These are phyloP conservation scores for Micromonas commoda DNA, from an alignment of 139 green algal genomes.

Conservation along the genomic window DNA sequence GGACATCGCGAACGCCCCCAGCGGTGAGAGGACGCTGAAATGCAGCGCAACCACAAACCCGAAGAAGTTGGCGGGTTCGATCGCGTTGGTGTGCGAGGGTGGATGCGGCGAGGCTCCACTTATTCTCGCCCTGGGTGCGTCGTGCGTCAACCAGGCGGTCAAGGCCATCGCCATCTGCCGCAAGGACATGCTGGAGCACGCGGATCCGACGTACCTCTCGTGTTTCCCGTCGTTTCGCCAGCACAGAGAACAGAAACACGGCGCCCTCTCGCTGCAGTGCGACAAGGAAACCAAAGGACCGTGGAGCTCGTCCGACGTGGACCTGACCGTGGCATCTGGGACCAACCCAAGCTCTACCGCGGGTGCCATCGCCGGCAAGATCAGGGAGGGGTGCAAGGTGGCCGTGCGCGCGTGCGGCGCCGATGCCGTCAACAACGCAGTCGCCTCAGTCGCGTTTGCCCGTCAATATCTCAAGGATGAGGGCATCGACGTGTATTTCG, in stretches of 20 bases:
- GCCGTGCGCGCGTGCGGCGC: background rate
- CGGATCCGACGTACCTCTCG: background rate
- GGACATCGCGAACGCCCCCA: conserved; percentile 11
- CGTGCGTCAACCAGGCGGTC: conserved; percentile 20
- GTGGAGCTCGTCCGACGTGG: background rate
- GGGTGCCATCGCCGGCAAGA: conserved; percentile 22
- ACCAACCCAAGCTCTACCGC: background rate
- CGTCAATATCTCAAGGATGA: conserved; percentile 9
- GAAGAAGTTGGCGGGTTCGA: conserved; percentile 19
- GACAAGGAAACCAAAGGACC: background rate
- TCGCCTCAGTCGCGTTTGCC: conserved; percentile 3
- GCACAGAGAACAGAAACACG: background rate
- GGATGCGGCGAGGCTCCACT: conserved; percentile 5
- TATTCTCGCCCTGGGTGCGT: conserved; percentile 4
- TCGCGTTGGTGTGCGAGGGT: background rate
- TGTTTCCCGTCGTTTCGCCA: conserved; percentile 14
- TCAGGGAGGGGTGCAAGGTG: background rate
- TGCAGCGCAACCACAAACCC: background rate
- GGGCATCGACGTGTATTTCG: background rate
- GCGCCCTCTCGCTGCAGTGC: background rate
- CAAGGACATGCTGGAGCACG: background rate
- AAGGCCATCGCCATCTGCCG: conserved; percentile 22
- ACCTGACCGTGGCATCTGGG: background rate
- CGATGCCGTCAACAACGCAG: conserved; percentile 8
- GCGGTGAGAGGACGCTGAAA: conserved; percentile 10